A percentile compares a stretch with the other conserved stretches of the same genome.
phyloP scores from a whole-genome alignment of 2,329 filamentous ascomycete species.

The Apiospora rasikravindrae region DNA sequence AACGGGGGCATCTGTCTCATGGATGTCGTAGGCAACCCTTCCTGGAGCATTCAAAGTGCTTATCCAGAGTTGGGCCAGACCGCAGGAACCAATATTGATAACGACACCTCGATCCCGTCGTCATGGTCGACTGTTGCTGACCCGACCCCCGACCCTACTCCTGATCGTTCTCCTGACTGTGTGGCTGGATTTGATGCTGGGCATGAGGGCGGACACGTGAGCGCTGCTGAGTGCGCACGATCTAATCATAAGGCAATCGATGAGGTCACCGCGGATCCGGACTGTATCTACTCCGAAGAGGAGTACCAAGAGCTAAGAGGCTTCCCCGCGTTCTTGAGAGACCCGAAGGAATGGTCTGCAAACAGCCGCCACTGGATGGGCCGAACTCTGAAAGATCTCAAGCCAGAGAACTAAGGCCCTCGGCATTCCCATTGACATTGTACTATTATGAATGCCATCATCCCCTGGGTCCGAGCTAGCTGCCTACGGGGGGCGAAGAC shows the following conservation, averaged over 20 bases:
- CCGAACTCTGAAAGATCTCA: not conserved
- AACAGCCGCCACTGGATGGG: not conserved
- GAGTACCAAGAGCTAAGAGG: not conserved
- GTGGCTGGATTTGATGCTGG: not conserved
- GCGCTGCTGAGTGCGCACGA: not conserved
- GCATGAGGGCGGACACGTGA: not conserved
- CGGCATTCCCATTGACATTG: not conserved
- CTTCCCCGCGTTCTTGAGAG: not conserved
- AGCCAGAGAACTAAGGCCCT: not conserved
- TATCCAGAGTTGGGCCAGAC: not conserved
- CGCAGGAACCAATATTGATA: not conserved
- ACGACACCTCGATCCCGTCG: not conserved
- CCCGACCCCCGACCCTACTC: no score
- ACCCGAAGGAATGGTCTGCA: not conserved
- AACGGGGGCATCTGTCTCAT: not conserved
- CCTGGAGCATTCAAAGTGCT: not conserved
- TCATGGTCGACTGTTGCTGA: not conserved
- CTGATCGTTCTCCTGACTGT: not conserved
- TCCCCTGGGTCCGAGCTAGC: not conserved
- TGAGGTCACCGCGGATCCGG: not conserved
- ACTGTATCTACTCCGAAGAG: not conserved
- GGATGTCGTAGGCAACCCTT: not conserved
- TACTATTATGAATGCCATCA: not conserved
- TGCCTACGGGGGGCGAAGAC: not conserved
- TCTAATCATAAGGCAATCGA: not conserved